These are phyloP conservation scores for Triangularia setosa DNA, from an alignment of 2,329 filamentous ascomycete species.

Conservation along the genomic window DNA sequence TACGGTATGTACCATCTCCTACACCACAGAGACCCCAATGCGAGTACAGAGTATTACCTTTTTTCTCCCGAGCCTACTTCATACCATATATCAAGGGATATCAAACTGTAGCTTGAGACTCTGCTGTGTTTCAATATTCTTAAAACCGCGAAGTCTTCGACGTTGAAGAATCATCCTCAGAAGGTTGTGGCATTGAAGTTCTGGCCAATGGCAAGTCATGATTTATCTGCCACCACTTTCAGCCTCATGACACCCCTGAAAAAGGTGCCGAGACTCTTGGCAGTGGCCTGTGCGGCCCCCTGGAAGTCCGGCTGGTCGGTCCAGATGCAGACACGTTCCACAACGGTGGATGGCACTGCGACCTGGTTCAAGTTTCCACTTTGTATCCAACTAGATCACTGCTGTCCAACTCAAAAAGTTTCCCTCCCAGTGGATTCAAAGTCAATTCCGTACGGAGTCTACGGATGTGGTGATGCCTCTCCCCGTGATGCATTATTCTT, in stretches of 20 bases:
- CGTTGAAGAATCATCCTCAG: not conserved
- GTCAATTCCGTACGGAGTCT: not conserved
- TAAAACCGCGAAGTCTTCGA: not conserved
- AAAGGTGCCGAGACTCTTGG: not conserved
- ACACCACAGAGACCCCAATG: too few species aligned
- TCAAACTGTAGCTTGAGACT: too few species aligned
- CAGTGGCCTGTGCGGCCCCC: not conserved
- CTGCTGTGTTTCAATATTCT: not conserved
- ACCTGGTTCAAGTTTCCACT: slow-evolving; percentile 11
- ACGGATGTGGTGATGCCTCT: not conserved
- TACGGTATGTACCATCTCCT: too few species aligned
- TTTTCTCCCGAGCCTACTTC: too few species aligned
- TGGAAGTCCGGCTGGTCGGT: not conserved
- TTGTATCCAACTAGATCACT: slow-evolving; percentile 6
- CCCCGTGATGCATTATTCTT: not conserved
- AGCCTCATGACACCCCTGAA: slow-evolving; percentile 2
- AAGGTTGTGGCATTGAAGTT: not conserved
- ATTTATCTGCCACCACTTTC: not conserved
- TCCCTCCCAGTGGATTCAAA: not conserved
- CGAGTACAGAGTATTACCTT: too few species aligned
- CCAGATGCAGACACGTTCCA: slow-evolving; percentile 27
- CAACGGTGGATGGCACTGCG: slow-evolving; percentile 15
- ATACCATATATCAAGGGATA: too few species aligned
- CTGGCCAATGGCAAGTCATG: not conserved
- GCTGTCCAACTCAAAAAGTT: slow-evolving; percentile 13